These are phyloP conservation scores for Eucalyptus rudis DNA, from an alignment of 345 rosid genomes.

Conservation along the genomic window DNA sequence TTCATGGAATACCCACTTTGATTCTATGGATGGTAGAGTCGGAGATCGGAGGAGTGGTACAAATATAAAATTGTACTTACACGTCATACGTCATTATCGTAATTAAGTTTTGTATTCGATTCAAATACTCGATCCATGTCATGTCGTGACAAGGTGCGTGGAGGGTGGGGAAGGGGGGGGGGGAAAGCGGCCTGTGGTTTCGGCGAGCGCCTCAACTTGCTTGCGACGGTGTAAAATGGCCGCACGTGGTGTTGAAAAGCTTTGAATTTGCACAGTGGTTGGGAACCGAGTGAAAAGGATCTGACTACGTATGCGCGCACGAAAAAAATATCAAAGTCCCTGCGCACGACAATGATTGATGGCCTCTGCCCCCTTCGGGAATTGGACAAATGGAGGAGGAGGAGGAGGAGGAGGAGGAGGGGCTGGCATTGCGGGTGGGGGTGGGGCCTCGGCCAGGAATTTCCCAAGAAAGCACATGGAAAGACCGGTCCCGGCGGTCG, in stretches of 20 bases:
- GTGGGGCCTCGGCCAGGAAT: not conserved
- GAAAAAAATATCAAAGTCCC: not conserved
- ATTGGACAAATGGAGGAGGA: not conserved
- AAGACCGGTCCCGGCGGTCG: not conserved
- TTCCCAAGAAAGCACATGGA: not conserved
- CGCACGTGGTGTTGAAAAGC: not conserved
- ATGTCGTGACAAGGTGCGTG: not conserved
- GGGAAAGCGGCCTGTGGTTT: not conserved
- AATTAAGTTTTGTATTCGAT: not conserved
- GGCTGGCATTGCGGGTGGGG: not conserved
- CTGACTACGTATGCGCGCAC: not conserved
- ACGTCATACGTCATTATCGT: not conserved
- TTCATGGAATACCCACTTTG: not conserved
- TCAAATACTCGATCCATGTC: not conserved
- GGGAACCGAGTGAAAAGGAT: not conserved
- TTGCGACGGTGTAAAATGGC: not conserved
- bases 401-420: not conserved
- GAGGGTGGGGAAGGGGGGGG: not conserved
- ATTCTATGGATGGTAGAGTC: not conserved
- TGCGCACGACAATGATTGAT: not conserved
- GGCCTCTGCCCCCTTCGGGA: not conserved
- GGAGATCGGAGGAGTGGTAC: too few relatives aligned
- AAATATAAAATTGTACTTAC: not conserved
- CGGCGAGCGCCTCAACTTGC: not conserved
- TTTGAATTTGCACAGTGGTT: too few relatives aligned